Percentiles rank a stretch among this genome's conserved stretches.
Conservation (phyloP, 2,329 filamentous ascomycete genomes). For the Alternaria gansuensis region DNA sequence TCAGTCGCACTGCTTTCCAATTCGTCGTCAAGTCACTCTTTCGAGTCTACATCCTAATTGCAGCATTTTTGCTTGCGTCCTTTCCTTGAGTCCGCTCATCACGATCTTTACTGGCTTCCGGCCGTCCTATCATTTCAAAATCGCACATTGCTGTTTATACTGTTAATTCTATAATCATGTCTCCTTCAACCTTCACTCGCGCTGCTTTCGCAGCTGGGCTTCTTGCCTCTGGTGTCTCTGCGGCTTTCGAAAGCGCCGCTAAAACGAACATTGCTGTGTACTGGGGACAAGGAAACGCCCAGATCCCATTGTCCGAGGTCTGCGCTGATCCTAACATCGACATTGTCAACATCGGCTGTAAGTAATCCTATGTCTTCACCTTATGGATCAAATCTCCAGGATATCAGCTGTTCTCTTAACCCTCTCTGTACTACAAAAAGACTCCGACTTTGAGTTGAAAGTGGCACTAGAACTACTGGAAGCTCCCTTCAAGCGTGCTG, state of each 20-base stretch:
- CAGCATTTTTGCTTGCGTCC: constrained; percentile 63
- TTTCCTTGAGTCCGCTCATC: constrained; percentile 58
- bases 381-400: neutral
- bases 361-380: neutral
- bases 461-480: no score
- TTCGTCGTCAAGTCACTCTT: constrained; percentile 41
- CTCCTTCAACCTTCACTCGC: constrained; percentile 37
- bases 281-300: constrained; percentile 64
- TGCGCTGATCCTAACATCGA: constrained; percentile 63
- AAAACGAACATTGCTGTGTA: constrained; percentile 63
- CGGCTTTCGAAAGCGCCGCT: constrained; percentile 54
- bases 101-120: constrained; percentile 52
- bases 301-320: constrained; percentile 60
- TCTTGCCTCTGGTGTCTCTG: constrained; percentile 49
- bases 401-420: no score
- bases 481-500: neutral
- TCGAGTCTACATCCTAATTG: constrained; percentile 44
- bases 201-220: constrained; percentile 50
- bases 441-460: no score
- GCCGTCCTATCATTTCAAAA: constrained; percentile 53
- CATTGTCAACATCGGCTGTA: constrained; percentile 63
- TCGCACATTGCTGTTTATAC: constrained; percentile 32
- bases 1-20: constrained; percentile 34
- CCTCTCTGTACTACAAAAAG: no score
- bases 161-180: constrained; percentile 51